phyloP scores from a whole-genome alignment of 2,329 filamentous ascomycete genomes.

The Zalaria sp. region DNA sequence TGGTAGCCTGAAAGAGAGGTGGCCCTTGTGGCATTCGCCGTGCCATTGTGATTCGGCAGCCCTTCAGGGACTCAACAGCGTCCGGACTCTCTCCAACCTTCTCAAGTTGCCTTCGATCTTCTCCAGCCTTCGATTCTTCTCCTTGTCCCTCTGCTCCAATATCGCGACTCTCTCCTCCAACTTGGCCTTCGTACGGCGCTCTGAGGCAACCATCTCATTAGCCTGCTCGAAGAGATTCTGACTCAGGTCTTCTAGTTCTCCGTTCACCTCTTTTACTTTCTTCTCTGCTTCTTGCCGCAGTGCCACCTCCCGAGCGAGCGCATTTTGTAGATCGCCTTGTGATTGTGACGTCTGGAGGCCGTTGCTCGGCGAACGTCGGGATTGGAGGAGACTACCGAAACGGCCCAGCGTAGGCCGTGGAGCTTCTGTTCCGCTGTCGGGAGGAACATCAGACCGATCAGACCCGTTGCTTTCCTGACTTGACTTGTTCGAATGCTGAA shows the following conservation, averaged over 20 bases:
- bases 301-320: slow-evolving; percentile 49
- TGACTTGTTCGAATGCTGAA: too few relatives aligned
- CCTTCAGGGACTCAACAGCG: slow-evolving; percentile 35
- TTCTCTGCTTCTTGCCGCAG: slow-evolving; percentile 54
- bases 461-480: too few relatives aligned
- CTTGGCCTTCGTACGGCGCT: slow-evolving; percentile 55
- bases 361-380: too few relatives aligned
- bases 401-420: too few relatives aligned
- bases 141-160: slow-evolving; percentile 54
- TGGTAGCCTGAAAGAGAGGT: too few relatives aligned
- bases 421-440: too few relatives aligned
- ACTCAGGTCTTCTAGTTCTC: slow-evolving; percentile 65
- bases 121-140: slow-evolving; percentile 56
- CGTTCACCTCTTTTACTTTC: slow-evolving; percentile 47
- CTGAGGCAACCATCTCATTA: slow-evolving; percentile 69
- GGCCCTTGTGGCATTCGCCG: too few relatives aligned
- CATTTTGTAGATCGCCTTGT: slow-evolving; percentile 35
- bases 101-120: slow-evolving; percentile 55
- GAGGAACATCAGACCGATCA: too few relatives aligned
- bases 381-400: too few relatives aligned
- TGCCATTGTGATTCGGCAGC: background rate
- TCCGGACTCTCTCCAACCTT: slow-evolving; percentile 56
- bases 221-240: slow-evolving; percentile 63
- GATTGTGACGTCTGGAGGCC: too few relatives aligned
- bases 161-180: slow-evolving; percentile 57